A percentile compares a stretch with the other conserved stretches of the same genome.
Evolutionary conservation across 345 rosid species (phyloP).

Genomic region (Citrus hindsii): DNA sequence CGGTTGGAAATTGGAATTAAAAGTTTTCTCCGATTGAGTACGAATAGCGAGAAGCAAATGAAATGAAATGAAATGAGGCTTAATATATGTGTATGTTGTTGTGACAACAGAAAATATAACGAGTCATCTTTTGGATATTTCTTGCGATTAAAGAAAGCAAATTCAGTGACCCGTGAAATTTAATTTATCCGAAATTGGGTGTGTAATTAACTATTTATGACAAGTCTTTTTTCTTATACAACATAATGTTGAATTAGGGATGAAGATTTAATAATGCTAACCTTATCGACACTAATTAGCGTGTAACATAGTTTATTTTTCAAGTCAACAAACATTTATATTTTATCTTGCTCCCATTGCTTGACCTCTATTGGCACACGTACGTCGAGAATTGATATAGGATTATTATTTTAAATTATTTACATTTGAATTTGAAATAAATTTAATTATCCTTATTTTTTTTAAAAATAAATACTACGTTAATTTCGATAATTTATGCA

Average conservation of each 20-base stretch:
- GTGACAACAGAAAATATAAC: not conserved
- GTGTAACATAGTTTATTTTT: not conserved
- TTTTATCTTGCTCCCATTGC: not conserved
- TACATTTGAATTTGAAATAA: not conserved
- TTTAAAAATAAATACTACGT: too few species aligned
- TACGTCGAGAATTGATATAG: not conserved
- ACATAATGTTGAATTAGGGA: not conserved
- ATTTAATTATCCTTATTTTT: not conserved
- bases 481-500: too few species aligned
- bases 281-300: not conserved
- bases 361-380: not conserved
- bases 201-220: conserved; percentile 1
- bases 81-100: too few species aligned
- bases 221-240: not conserved
- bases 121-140: not conserved
- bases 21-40: conserved; percentile 5
- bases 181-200: not conserved
- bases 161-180: not conserved
- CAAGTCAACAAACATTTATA: conserved; percentile 1
- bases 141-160: not conserved
- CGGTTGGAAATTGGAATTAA: conserved; percentile 30
- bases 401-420: not conserved
- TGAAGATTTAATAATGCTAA: not conserved
- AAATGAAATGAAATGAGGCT: not conserved
- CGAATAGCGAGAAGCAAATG: not conserved